phyloP scores from a whole-genome alignment of 768 basidiomycete genomes.

The Xerocomellus chrysenteron region DNA sequence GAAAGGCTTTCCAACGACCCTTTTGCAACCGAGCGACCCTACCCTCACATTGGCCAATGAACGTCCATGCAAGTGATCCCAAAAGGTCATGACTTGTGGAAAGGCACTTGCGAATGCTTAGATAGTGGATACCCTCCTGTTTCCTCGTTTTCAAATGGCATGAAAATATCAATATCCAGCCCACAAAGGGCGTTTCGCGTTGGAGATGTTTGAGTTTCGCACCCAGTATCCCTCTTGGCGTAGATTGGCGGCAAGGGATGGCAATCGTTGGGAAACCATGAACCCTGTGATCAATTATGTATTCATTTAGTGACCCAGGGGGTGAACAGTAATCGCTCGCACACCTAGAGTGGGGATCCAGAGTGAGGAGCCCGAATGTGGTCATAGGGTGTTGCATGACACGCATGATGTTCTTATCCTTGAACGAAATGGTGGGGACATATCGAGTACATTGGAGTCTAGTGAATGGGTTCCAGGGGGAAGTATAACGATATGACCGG shows the following conservation, averaged over 20 bases:
- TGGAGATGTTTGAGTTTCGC: neutral
- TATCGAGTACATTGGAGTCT: neutral
- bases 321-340: too few relatives aligned
- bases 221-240: neutral
- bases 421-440: neutral
- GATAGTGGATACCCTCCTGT: too few relatives aligned
- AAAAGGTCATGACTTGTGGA: too few relatives aligned
- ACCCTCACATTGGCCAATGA: too few relatives aligned
- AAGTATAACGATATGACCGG: constrained; percentile 1
- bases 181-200: neutral
- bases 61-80: too few relatives aligned
- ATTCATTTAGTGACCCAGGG: neutral
- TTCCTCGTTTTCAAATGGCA: too few relatives aligned
- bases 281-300: neutral
- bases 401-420: neutral
- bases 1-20: too few relatives aligned
- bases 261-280: neutral
- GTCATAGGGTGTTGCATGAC: neutral
- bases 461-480: constrained; percentile 7
- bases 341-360: neutral
- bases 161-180: neutral
- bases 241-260: neutral
- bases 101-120: too few relatives aligned
- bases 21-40: too few relatives aligned
- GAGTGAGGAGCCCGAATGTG: too few relatives aligned